Percentiles rank a stretch among this genome's conserved stretches.
Evolutionary conservation across 108 stramenopile genomes (phyloP).

Genomic region (Nitzschia putrida): DNA sequence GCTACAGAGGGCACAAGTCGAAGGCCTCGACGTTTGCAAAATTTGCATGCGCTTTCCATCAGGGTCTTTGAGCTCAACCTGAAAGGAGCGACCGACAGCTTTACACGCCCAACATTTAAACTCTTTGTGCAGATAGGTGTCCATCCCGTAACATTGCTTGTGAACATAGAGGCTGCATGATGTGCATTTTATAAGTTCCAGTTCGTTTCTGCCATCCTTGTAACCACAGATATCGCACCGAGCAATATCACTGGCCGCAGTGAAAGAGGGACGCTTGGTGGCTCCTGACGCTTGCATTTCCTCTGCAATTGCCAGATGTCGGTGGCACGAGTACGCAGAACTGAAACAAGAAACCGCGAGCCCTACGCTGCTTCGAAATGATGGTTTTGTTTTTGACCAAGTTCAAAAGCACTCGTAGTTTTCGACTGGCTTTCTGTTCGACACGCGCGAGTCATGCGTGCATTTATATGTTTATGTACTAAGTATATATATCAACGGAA

Average conservation of each 20-base stretch:
- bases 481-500: too few relatives aligned
- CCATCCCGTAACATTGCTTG: slow-evolving; percentile 31
- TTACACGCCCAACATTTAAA: slow-evolving; percentile 34
- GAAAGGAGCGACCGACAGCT: slow-evolving; percentile 18
- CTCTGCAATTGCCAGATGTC: too few relatives aligned
- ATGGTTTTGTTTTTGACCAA: too few relatives aligned
- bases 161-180: slow-evolving; percentile 27
- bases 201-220: slow-evolving; percentile 20
- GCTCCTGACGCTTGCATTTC: too few relatives aligned
- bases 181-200: slow-evolving; percentile 20
- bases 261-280: too few relatives aligned
- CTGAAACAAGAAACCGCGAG: too few relatives aligned
- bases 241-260: background rate
- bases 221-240: slow-evolving; percentile 33
- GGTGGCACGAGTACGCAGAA: too few relatives aligned
- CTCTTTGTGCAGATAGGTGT: slow-evolving; percentile 1
- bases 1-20: slow-evolving; percentile 45
- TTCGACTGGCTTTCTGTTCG: too few relatives aligned
- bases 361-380: too few relatives aligned
- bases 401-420: too few relatives aligned
- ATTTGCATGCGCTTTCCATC: slow-evolving; percentile 4
- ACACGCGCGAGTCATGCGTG: too few relatives aligned
- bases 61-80: background rate
- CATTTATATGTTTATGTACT: too few relatives aligned
- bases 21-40: slow-evolving; percentile 27